Conservation (phyloP, 129 eudicot species). For the Logfia minima region DNA sequence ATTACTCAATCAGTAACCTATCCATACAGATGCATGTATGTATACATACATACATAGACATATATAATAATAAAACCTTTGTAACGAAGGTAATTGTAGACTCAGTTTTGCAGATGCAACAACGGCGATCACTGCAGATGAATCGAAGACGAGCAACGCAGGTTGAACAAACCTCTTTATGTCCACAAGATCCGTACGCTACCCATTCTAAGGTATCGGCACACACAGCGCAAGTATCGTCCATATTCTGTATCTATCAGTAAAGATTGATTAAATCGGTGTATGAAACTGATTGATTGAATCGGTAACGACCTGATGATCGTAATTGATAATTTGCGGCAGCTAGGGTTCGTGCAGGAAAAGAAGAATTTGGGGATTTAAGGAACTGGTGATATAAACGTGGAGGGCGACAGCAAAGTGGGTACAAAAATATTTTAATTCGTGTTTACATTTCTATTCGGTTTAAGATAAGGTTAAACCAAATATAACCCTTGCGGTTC, state of each 20-base stretch:
- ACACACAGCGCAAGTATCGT: conserved; percentile 95
- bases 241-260: conserved; percentile 41
- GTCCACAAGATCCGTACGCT: conserved; percentile 91
- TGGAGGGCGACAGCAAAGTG: neutral
- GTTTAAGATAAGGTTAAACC: neutral
- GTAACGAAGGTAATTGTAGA: conserved; percentile 71
- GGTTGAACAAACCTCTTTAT: conserved; percentile 92
- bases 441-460: neutral
- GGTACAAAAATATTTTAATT: neutral
- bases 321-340: neutral
- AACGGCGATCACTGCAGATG: conserved; percentile 86
- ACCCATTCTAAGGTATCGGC: conserved; percentile 97
- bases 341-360: neutral
- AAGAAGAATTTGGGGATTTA: neutral
- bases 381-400: neutral
- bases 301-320: neutral
- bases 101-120: conserved; percentile 91
- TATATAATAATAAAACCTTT: conserved; percentile 44
- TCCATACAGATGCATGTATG: neutral
- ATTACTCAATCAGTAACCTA: neutral
- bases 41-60: neutral
- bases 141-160: conserved; percentile 96
- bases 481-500: too few species aligned
- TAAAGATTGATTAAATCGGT: neutral
- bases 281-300: neutral